Conservation (phyloP, 2,329 filamentous ascomycete genomes). For the Cryphonectria radicalis region DNA sequence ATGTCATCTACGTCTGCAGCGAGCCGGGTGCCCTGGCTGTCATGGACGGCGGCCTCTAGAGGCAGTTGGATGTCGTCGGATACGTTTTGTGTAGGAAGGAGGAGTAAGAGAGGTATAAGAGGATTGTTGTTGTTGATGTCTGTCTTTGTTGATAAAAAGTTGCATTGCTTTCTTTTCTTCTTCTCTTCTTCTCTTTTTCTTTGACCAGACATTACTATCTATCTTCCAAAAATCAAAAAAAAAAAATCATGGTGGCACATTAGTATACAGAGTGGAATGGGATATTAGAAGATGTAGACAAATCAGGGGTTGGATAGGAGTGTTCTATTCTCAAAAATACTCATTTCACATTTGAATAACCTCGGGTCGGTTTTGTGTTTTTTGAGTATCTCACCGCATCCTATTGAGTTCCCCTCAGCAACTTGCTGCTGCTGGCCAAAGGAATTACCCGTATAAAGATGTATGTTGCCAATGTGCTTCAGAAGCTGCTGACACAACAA, state of each 20-base stretch:
- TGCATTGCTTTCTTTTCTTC: not conserved
- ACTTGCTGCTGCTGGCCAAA: not conserved
- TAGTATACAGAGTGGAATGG: not conserved
- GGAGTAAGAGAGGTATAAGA: not conserved
- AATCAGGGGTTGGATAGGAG: not conserved
- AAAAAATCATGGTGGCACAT: not conserved
- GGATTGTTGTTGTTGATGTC: not conserved
- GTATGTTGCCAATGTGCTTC: not conserved
- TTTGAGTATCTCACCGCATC: not conserved
- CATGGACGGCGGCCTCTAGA: conserved; percentile 43
- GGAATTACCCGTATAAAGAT: not conserved
- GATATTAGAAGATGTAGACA: not conserved
- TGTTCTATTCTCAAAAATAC: not conserved
- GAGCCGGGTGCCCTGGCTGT: conserved; percentile 84
- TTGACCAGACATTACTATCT: not conserved
- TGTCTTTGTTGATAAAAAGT: not conserved
- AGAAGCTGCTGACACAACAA: not conserved
- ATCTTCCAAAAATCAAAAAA: not conserved
- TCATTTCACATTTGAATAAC: not conserved
- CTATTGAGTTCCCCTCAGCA: no score
- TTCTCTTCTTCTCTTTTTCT: not conserved
- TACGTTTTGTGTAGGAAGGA: not conserved
- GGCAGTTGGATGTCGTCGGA: not conserved
- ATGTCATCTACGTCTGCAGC: conserved; percentile 93
- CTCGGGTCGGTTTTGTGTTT: not conserved